phyloP scores from a whole-genome alignment of 345 rosid species.

The Chamaenerion angustifolium region DNA sequence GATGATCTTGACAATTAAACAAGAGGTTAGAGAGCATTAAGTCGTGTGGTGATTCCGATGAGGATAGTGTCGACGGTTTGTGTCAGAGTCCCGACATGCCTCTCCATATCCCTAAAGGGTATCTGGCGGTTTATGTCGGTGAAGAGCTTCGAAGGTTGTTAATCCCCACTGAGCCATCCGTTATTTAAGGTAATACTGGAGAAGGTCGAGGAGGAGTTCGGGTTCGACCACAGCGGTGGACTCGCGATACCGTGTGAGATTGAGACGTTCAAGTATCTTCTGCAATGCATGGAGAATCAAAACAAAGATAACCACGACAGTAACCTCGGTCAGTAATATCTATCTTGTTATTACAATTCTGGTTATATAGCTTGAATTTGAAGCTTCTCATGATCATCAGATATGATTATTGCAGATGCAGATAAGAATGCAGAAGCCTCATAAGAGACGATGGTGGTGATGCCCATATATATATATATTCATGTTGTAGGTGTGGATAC shows the following conservation, averaged over 20 bases:
- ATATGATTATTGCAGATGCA: too few species aligned
- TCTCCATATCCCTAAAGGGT: conserved; percentile 77
- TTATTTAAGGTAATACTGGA: conserved; percentile 73
- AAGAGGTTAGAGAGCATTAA: conserved; percentile 31
- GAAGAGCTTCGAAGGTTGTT: conserved; percentile 86
- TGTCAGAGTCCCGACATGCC: conserved; percentile 53
- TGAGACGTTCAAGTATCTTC: too few species aligned
- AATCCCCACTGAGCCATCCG: conserved; percentile 75
- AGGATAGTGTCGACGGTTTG: conserved; percentile 30
- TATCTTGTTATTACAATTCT: too few species aligned
- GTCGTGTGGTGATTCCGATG: conserved; percentile 59
- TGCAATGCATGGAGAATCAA: conserved; percentile 66
- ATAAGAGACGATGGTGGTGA: too few species aligned
- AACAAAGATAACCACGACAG: conserved; percentile 29
- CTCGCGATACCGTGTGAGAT: conserved; percentile 95
- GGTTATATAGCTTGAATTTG: too few species aligned
- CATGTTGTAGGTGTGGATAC: too few species aligned
- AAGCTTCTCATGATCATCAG: too few species aligned
- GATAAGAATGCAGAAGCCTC: too few species aligned
- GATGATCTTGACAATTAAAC: conserved; percentile 27
- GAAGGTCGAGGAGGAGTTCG: conserved; percentile 85
- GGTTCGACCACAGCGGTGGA: conserved; percentile 73
- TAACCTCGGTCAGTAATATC: conserved; percentile 24
- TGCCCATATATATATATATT: too few species aligned
- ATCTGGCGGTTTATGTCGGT: conserved; percentile 81